A percentile compares a stretch with the other conserved stretches of the same genome.
Conservation (phyloP, 2,329 filamentous ascomycete genomes). For the Madurella mycetomatis region DNA sequence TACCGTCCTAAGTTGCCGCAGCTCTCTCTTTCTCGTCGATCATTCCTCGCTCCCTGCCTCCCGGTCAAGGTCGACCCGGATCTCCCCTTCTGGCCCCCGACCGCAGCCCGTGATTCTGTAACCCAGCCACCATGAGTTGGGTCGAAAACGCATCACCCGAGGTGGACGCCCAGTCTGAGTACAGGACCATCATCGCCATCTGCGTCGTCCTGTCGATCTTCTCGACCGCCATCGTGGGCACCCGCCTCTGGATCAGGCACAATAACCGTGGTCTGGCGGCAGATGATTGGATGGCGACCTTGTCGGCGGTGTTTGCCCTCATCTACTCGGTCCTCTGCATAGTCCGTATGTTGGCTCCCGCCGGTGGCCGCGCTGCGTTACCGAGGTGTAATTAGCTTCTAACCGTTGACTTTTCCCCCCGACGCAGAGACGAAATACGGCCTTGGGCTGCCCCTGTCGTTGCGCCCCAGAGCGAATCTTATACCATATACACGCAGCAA, state of each 20-base stretch:
- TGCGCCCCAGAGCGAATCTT: conserved; percentile 42
- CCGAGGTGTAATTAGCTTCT: not conserved
- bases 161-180: conserved; percentile 45
- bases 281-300: conserved; percentile 43
- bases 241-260: conserved; percentile 41
- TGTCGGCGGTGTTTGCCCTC: conserved; percentile 43
- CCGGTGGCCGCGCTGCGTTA: not conserved
- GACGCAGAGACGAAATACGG: conserved; percentile 48
- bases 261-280: conserved; percentile 40
- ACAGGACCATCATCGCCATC: conserved; percentile 45
- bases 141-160: conserved; percentile 46
- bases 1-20: not conserved
- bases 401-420: not conserved
- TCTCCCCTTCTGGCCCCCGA: not conserved
- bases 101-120: not conserved
- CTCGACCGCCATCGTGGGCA: conserved; percentile 38
- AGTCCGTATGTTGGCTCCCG: conserved; percentile 36
- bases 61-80: not conserved
- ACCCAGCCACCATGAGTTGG: conserved; percentile 42
- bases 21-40: not conserved
- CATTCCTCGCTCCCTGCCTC: not conserved
- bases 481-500: conserved; percentile 46
- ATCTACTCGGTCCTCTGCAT: conserved; percentile 49
- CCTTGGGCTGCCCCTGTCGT: conserved; percentile 43
- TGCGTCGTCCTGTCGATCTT: conserved; percentile 42